phyloP scores from a whole-genome alignment of 352 stramenopile species.

The Elongisporangium senticosum region DNA sequence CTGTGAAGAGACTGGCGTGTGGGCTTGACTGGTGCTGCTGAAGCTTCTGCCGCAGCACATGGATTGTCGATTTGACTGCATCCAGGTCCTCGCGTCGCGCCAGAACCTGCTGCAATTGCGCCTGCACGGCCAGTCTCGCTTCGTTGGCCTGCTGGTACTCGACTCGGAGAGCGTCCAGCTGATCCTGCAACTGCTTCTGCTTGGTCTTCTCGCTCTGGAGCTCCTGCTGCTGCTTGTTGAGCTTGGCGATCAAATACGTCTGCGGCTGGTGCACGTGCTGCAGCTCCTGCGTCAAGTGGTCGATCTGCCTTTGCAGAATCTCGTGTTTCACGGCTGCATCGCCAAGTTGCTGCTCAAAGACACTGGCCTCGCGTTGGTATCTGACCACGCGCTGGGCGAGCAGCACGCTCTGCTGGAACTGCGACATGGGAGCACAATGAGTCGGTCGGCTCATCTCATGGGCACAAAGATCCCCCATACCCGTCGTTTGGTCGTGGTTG shows the following conservation, averaged over 20 bases:
- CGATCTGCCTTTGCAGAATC: slow-evolving; percentile 22
- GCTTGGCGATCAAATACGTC: slow-evolving; percentile 71
- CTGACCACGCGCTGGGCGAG: slow-evolving; percentile 70
- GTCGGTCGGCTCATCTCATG: neutral
- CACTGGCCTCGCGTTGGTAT: slow-evolving; percentile 43
- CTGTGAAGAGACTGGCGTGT: neutral
- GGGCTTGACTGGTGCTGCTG: slow-evolving; percentile 1
- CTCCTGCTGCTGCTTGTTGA: slow-evolving; percentile 38
- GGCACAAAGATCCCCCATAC: slow-evolving; percentile 15
- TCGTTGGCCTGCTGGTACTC: slow-evolving; percentile 32
- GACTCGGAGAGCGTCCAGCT: slow-evolving; percentile 34
- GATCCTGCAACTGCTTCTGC: slow-evolving; percentile 21
- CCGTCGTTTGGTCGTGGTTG: slow-evolving; percentile 54
- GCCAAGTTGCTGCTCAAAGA: slow-evolving; percentile 31
- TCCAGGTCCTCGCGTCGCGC: slow-evolving; percentile 55
- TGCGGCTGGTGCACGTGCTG: slow-evolving; percentile 62
- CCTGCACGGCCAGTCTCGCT: slow-evolving; percentile 46
- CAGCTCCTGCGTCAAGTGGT: slow-evolving; percentile 30
- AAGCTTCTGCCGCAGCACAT: slow-evolving; percentile 31
- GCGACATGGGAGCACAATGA: slow-evolving; percentile 1
- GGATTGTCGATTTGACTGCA: slow-evolving; percentile 50
- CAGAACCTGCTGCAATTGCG: slow-evolving; percentile 64
- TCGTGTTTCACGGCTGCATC: slow-evolving; percentile 20
- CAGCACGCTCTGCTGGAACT: slow-evolving; percentile 75
- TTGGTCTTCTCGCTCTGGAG: slow-evolving; percentile 20